A percentile compares a stretch with the other conserved stretches of the same genome.
These are phyloP conservation scores for Penicillium sp. DNA, from an alignment of 2,329 filamentous ascomycete genomes.

Conservation along the genomic window DNA sequence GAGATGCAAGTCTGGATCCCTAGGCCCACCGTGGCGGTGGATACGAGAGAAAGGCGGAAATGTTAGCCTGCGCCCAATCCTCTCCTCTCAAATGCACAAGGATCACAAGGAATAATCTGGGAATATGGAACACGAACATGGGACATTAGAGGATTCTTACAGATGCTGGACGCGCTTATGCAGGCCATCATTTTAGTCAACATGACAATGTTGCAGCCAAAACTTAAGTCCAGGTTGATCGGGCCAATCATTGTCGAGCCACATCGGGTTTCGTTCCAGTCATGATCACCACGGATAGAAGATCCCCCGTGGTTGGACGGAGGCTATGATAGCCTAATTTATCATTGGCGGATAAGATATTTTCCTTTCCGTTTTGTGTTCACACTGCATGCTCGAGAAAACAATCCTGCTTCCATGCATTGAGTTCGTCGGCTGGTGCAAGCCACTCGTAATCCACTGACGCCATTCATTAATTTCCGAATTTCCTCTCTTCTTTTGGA, in stretches of 20 bases:
- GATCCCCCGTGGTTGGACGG: conserved; percentile 1
- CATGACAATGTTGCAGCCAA: conserved; percentile 13
- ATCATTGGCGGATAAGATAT: conserved; percentile 17
- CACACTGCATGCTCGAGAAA: neutral
- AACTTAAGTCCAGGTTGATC: conserved; percentile 8
- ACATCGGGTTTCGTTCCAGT: conserved; percentile 1
- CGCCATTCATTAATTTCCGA: neutral
- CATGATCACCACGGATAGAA: conserved; percentile 5
- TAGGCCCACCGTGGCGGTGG: neutral
- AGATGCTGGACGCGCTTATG: conserved; percentile 19
- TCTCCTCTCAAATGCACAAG: neutral
- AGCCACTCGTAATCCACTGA: neutral
- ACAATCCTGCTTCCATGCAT: conserved; percentile 5
- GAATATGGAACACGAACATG: neutral
- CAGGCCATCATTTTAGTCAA: conserved; percentile 14
- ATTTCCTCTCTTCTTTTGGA: neutral
- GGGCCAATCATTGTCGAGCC: conserved; percentile 5
- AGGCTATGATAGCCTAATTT: neutral
- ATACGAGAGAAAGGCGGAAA: neutral
- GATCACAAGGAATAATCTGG: neutral
- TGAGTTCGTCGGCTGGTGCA: neutral
- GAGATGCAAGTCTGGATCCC: neutral
- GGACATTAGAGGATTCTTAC: conserved; percentile 4
- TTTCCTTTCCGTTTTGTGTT: conserved; percentile 2
- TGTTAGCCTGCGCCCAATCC: neutral